Conservation (phyloP, 306 rosid genomes). For the Quercus gilva region DNA sequence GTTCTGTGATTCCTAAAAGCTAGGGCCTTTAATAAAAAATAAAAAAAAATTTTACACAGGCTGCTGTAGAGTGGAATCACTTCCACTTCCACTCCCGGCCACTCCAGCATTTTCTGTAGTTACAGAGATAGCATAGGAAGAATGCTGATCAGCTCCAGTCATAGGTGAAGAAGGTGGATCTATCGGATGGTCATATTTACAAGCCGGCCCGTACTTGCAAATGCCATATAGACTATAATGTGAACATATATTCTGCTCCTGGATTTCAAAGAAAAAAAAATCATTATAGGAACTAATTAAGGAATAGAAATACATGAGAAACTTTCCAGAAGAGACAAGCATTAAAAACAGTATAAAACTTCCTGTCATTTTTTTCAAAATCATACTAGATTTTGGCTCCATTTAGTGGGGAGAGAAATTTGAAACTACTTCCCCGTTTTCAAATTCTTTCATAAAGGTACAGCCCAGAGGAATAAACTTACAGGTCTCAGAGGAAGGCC, state of each 20-base stretch:
- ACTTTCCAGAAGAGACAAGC: not conserved
- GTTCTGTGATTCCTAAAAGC: slow-evolving; percentile 36
- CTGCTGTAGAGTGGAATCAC: slow-evolving; percentile 42
- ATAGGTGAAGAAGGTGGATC: slow-evolving; percentile 30
- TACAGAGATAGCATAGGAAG: slow-evolving; percentile 34
- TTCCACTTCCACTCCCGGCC: slow-evolving; percentile 45
- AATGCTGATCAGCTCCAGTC: slow-evolving; percentile 48
- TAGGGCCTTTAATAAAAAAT: slow-evolving; percentile 22
- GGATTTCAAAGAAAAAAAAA: slow-evolving; percentile 30
- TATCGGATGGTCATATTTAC: slow-evolving; percentile 76
- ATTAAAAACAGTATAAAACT: not conserved
- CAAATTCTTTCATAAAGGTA: not conserved
- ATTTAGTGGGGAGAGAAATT: not conserved
- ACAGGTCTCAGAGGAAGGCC: slow-evolving; percentile 97
- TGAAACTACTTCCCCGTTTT: not conserved
- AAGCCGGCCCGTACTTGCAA: slow-evolving; percentile 91
- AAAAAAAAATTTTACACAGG: slow-evolving; percentile 30
- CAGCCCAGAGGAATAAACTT: slow-evolving; percentile 34
- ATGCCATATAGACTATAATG: slow-evolving; percentile 85
- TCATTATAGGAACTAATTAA: not conserved
- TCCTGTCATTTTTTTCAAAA: not conserved
- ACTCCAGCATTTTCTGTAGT: slow-evolving; percentile 39
- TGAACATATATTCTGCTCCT: slow-evolving; percentile 77
- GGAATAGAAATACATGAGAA: not conserved
- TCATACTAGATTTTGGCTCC: not conserved